Base-by-base conservation (phyloP, 2,329 filamentous ascomycete species). In the Beauveria brongniartii region DNA sequence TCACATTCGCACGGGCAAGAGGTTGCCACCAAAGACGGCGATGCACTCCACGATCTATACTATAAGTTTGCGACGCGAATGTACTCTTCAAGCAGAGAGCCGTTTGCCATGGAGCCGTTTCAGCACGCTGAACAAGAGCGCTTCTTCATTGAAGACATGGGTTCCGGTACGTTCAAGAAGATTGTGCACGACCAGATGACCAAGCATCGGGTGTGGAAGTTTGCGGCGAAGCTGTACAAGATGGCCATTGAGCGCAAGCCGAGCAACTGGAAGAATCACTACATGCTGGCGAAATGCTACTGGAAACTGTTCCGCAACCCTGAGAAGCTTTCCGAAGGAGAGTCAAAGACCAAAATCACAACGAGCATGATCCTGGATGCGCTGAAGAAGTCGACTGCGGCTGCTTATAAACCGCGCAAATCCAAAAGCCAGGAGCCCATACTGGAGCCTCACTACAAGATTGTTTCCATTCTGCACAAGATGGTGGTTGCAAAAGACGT, bases 361-460 rank as follows among this genome's bases (percentile, higher is more conserved):
- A 61, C 74, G 65, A 66, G 75, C 43, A 71, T 70, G 9, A 69
- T 86, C 6, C 64, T 85, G n/a, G 66, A 72, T 3, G 75, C 79
- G 0, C 75, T 85, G 3, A 80, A 83, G 64, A 77, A 76, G 62
- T 75, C 81, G 1, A 74, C 85, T 22, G 70, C 79, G 59, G 76
- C 82, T 1, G 81, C 82, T 1, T 74, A 76, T 7, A 76, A 75
- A 20, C 72, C 82, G 34, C 80, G 81, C 30, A 84, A 84, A 64
- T 81, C 81, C 5, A 76, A 82, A 16, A 77, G 80, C 69, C 86
- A 81, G 22, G 91, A 96, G 63, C 91, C 90, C 0, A 87, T 95
- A 26, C 81, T 97, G 18, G 92, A 96, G 71, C 92, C 92, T 3
- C 92, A 96, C 70, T 96, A 95, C 78, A 96, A 96, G 75, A 87